Evolutionary conservation across 139 green algal genomes (phyloP), one percentile per base, ranked within the genome.

Genomic region (Coelastrella sp.): DNA sequence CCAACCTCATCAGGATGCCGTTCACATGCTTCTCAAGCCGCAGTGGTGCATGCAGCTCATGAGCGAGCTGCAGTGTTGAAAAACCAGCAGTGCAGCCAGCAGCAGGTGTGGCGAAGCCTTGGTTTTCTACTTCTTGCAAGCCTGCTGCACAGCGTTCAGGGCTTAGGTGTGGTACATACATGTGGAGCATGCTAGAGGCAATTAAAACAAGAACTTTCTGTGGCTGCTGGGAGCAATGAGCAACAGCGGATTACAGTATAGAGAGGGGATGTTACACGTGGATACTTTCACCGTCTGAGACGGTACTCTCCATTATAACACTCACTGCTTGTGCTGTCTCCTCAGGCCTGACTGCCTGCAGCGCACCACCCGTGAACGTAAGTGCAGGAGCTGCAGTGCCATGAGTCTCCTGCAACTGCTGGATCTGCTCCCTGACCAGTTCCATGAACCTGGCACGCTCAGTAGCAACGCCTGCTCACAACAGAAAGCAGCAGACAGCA

Each of bases 391-490:
- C 73, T 17, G 73, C 61, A 14, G 58, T 66, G 83, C 86, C 87
- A 79, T 82, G 79, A 63, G 72, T 85, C n/a, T 89, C 82, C 58
- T 72, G 56, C 78, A 91, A 79, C 68, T 95, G 91, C 10, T 94
- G 80, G 25, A 98, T 96, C 93, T 98, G 96, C 11, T 93, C 94
- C 56, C 94, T 89, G 81, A 98, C 96, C 85, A 98, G 91, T 57
- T 97, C 90, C 96, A 98, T 96, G 94, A 98, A 98, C 66, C 93
- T 82, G 61, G 92, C 91, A 49, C 97, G 95, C 94, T 98, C 97
- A 35, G 90, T 93, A 35, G 91, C 92, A n/a, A 98, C 96, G 20
- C 94, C 82, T 84, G 82, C 63, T 92, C 35, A 49, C 35, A 49
- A 3, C 35, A 93, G 90, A 78, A 95, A 84, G 0, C 92, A 90